Evolutionary conservation across 2,329 filamentous ascomycete genomes (phyloP).

Genomic region (Aspergillus sp.): DNA sequence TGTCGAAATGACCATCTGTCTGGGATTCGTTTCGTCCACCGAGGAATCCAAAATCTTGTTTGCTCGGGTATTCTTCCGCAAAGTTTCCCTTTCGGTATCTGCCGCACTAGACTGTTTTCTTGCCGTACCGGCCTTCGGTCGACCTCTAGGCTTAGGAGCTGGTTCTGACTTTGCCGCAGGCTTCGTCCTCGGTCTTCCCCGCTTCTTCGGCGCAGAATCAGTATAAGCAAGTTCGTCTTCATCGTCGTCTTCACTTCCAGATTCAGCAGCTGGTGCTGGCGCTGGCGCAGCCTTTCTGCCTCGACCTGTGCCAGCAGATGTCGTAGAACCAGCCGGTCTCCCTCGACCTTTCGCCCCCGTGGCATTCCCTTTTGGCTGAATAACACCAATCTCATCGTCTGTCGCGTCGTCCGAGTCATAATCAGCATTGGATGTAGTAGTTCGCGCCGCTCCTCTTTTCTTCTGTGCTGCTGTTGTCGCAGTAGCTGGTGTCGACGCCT

Average conservation of each 20-base stretch:
- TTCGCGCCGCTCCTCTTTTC: slow-evolving; percentile 6
- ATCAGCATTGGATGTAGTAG: background rate
- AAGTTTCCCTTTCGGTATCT: slow-evolving; percentile 9
- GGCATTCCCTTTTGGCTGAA: slow-evolving; percentile 6
- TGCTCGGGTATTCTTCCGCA: slow-evolving; percentile 8
- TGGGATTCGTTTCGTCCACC: slow-evolving; percentile 12
- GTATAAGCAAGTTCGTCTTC: slow-evolving; percentile 21
- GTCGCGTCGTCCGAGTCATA: slow-evolving; percentile 8
- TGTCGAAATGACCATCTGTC: slow-evolving; percentile 22
- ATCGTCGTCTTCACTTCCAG: slow-evolving; percentile 10
- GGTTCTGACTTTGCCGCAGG: slow-evolving; percentile 7
- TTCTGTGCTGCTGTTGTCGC: background rate
- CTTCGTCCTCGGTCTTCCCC: slow-evolving; percentile 12
- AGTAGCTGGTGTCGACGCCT: slow-evolving; percentile 6
- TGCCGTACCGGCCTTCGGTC: slow-evolving; percentile 20
- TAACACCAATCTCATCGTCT: slow-evolving; percentile 19
- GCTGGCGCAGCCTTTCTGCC: slow-evolving; percentile 5
- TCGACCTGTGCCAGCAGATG: slow-evolving; percentile 3
- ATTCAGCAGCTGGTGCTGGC: background rate
- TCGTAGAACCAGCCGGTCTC: slow-evolving; percentile 5
- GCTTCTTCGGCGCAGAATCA: slow-evolving; percentile 17
- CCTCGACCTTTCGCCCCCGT: slow-evolving; percentile 7
- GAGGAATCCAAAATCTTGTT: slow-evolving; percentile 4
- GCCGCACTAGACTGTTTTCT: slow-evolving; percentile 10
- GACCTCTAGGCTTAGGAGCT: slow-evolving; percentile 21